These are phyloP conservation scores for Globisporangium paddicum DNA, from an alignment of 352 stramenopile species.

Conservation along the genomic window DNA sequence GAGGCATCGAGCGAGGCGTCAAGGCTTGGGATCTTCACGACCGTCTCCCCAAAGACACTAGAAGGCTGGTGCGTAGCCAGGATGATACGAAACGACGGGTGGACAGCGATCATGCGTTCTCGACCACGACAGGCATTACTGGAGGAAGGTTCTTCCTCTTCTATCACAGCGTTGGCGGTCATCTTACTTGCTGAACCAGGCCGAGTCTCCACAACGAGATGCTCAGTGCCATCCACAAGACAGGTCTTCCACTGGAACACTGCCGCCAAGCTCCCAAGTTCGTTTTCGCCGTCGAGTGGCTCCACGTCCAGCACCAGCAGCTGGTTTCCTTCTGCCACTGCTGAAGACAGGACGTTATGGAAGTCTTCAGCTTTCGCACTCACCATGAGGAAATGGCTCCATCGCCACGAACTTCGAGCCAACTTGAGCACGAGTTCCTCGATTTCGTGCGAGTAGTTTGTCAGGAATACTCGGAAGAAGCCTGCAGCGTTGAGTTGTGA, in stretches of 20 bases:
- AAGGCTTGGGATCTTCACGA: conserved; percentile 30
- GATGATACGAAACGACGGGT: conserved; percentile 38
- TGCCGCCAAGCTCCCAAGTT: conserved; percentile 10
- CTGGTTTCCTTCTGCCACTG: conserved; percentile 44
- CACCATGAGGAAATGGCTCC: conserved; percentile 40
- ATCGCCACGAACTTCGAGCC: conserved; percentile 34
- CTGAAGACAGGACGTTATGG: conserved; percentile 20
- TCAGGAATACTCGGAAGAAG: conserved; percentile 39
- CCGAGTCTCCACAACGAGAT: conserved; percentile 17
- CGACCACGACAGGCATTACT: neutral
- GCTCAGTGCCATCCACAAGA: conserved; percentile 14
- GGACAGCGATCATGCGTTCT: conserved; percentile 21
- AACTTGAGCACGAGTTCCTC: conserved; percentile 41
- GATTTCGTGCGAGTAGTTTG: conserved; percentile 29
- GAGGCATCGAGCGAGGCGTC: conserved; percentile 20
- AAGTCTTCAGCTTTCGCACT: conserved; percentile 30
- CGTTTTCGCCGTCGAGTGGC: conserved; percentile 26
- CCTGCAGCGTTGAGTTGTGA: conserved; percentile 19
- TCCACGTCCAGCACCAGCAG: conserved; percentile 56
- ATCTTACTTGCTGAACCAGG: neutral
- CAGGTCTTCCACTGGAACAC: conserved; percentile 32
- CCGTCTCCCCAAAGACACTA: conserved; percentile 34
- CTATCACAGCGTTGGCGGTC: neutral
- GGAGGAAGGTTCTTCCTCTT: neutral
- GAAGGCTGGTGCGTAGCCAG: conserved; percentile 26